These are phyloP conservation scores for Pichia kluyveri DNA, from an alignment of 805 yeast genomes.

Conservation along the genomic window DNA sequence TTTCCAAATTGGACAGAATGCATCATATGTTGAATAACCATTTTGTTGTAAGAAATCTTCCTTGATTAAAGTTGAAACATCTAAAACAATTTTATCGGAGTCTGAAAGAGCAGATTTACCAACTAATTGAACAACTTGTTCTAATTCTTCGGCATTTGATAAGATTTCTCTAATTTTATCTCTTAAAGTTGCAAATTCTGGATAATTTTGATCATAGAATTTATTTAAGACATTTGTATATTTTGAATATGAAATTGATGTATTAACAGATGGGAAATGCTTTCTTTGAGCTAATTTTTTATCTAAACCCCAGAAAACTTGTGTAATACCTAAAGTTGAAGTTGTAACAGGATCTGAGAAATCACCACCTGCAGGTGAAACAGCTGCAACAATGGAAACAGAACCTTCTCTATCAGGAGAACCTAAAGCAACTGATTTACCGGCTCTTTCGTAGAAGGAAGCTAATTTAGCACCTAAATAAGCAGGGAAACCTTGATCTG, in stretches of 20 bases:
- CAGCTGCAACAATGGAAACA: slow-evolving; percentile 99
- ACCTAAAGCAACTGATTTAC: slow-evolving; percentile 90
- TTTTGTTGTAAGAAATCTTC: slow-evolving; percentile 99
- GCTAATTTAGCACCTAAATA: slow-evolving; percentile 98
- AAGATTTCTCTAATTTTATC: slow-evolving; percentile 89
- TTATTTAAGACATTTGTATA: slow-evolving; percentile 81
- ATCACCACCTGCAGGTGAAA: slow-evolving; percentile 99
- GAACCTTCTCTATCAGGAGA: slow-evolving; percentile 96
- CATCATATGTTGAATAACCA: slow-evolving; percentile 97
- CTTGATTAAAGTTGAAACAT: slow-evolving; percentile 83
- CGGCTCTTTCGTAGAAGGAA: slow-evolving; percentile 99
- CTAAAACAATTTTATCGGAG: slow-evolving; percentile 92
- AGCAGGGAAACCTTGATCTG: slow-evolving; percentile 99
- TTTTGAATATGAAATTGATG: slow-evolving; percentile 93
- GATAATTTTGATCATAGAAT: slow-evolving; percentile 77
- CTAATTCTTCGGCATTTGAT: slow-evolving; percentile 95
- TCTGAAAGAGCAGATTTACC: slow-evolving; percentile 98
- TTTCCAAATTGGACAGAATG: slow-evolving; percentile 99
- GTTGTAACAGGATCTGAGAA: slow-evolving; percentile 99
- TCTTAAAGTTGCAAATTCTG: slow-evolving; percentile 87
- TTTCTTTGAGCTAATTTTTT: slow-evolving; percentile 98
- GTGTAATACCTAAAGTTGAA: slow-evolving; percentile 98
- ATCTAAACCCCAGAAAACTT: slow-evolving; percentile 99
- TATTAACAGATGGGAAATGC: slow-evolving; percentile 98
- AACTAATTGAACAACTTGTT: slow-evolving; percentile 97